Base-by-base conservation (phyloP, 1,139 yeast species). In the Tardiomyces blankii region DNA sequence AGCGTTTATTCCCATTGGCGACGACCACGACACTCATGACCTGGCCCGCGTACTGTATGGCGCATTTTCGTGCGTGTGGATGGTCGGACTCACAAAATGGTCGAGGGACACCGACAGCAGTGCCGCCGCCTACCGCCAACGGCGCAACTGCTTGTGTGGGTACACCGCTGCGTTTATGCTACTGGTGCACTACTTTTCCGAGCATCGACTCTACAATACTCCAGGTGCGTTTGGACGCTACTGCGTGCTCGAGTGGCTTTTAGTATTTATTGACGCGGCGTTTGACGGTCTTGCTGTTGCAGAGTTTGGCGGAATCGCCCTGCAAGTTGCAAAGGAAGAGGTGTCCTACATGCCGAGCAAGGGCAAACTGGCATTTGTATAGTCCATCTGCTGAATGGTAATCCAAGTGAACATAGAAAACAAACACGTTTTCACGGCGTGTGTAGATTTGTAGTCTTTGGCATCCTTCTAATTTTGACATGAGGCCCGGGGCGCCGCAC, bases 1-100 rank as follows among this genome's bases (percentile, higher is more conserved):
- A 30, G 27, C 27, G 4, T 40, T 12, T 27, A 14, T 41, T 3
- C 23, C 42, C 8, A 11, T 14, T 11, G 23, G n/a, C n/a, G 42
- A 41, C 27, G 42, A 41, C 32, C 27, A 18, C 27, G 38, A 32
- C 5, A 13, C 38, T 3, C 42, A 41, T 16, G 32, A 41, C 16
- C 14, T 41, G 14, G 16, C 19, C 13, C 23, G 23, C 3, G 13
- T 41, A 3, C 3, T n/a, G 11, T 41, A 41, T 14, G 38, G 14
- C 23, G 19, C 25, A 3, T 30, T 28, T 8, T 14, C 38, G 12
- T 5, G 21, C 18, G 38, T 18, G 33, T 41, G 42, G 42, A 28
- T 28, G 38, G 8, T 28, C 14, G 18, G 27, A 16, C 18, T 41
- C 11, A 18, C 19, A 11, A 18, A 30, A 11, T 16, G 23, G 28